Percentiles rank a stretch among this genome's conserved stretches.
Conservation (phyloP, 306 rosid species). For the Vigna nakashimae region DNA sequence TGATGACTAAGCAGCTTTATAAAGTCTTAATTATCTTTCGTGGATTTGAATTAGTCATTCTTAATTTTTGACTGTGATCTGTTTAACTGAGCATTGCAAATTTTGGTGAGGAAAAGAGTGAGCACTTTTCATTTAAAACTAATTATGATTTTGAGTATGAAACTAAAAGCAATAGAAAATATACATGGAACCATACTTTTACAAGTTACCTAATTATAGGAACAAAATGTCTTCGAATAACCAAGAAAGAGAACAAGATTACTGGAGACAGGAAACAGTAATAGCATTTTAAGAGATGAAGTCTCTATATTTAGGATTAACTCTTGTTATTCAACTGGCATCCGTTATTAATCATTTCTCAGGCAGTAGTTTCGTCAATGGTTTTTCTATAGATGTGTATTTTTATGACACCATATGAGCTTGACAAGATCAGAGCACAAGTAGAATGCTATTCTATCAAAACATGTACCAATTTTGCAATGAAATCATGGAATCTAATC, state of each 20-base stretch:
- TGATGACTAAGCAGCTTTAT: neutral
- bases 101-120: neutral
- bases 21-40: neutral
- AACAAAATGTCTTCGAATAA: neutral
- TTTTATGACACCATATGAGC: slow-evolving; percentile 7
- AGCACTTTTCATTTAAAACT: neutral
- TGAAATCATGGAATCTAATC: slow-evolving; percentile 22
- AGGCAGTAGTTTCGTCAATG: neutral
- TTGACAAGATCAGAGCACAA: slow-evolving; percentile 21
- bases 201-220: neutral
- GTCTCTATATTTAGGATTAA: slow-evolving; percentile 1
- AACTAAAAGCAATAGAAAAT: slow-evolving; percentile 18
- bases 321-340: neutral
- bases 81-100: neutral
- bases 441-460: slow-evolving; percentile 27
- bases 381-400: neutral
- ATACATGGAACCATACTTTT: neutral
- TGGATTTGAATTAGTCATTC: slow-evolving; percentile 29
- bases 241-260: too few species aligned
- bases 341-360: slow-evolving; percentile 4
- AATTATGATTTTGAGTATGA: slow-evolving; percentile 7
- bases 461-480: slow-evolving; percentile 7
- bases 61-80: slow-evolving; percentile 10
- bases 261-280: neutral
- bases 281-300: neutral